A percentile compares a stretch with the other conserved stretches of the same genome.
Evolutionary conservation across 2,329 filamentous ascomycete genomes (phyloP).

Genomic region (Myriosclerotinia curreyana): DNA sequence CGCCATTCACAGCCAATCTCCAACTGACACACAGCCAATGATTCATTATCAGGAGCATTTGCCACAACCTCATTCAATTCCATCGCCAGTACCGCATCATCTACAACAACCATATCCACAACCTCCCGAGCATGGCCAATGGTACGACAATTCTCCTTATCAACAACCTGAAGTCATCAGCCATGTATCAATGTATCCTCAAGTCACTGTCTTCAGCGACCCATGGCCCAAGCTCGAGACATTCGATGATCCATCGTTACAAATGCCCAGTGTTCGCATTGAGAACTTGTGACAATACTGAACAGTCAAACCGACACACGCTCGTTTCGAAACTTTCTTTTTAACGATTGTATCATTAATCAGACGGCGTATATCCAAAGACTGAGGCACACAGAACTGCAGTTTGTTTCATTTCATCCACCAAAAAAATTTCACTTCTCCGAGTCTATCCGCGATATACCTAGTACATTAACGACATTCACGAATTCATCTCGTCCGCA

Average conservation of each 20-base stretch:
- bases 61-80: slow-evolving; percentile 31
- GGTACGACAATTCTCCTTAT: slow-evolving; percentile 52
- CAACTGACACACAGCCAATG: slow-evolving; percentile 47
- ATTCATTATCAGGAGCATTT: slow-evolving; percentile 39
- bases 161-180: slow-evolving; percentile 55
- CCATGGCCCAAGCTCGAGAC: slow-evolving; percentile 56
- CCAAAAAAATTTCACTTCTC: slow-evolving; percentile 18
- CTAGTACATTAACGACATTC: slow-evolving; percentile 6
- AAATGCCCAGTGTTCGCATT: slow-evolving; percentile 58
- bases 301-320: slow-evolving; percentile 1
- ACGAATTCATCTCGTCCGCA: not conserved
- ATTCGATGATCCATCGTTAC: slow-evolving; percentile 55
- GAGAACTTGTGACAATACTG: slow-evolving; percentile 49
- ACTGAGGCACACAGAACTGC: slow-evolving; percentile 33
- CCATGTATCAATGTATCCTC: slow-evolving; percentile 52
- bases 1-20: slow-evolving; percentile 48
- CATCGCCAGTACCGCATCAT: slow-evolving; percentile 38
- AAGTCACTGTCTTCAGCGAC: slow-evolving; percentile 50
- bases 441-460: slow-evolving; percentile 6
- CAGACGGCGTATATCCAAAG: slow-evolving; percentile 31
- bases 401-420: slow-evolving; percentile 22
- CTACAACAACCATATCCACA: slow-evolving; percentile 43
- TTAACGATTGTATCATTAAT: slow-evolving; percentile 32
- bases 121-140: slow-evolving; percentile 47
- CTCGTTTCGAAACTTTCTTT: slow-evolving; percentile 25